A percentile compares a stretch with the other conserved stretches of the same genome.
phyloP scores from a whole-genome alignment of 2,329 filamentous ascomycete genomes.

The Penicillium sp. region DNA sequence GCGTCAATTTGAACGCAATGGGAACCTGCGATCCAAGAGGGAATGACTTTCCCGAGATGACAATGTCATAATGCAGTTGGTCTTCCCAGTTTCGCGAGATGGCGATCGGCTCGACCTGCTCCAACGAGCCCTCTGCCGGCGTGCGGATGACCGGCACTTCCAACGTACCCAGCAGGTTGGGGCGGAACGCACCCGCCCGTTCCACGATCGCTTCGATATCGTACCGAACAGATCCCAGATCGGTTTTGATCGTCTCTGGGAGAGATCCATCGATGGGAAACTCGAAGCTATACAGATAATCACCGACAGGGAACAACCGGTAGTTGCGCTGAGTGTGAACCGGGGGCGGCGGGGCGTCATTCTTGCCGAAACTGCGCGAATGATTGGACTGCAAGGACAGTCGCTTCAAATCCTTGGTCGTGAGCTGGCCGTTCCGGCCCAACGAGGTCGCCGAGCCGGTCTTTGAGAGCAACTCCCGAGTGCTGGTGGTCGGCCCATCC shows the following conservation, averaged over 20 bases:
- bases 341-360: conserved; percentile 53
- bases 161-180: conserved; percentile 71
- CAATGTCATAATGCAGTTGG: conserved; percentile 88
- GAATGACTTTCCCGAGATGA: conserved; percentile 92
- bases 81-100: conserved; percentile 93
- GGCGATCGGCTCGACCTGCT: conserved; percentile 85
- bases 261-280: conserved; percentile 68
- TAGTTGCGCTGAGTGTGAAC: conserved; percentile 68
- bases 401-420: conserved; percentile 57
- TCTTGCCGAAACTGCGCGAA: conserved; percentile 75
- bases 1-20: conserved; percentile 87
- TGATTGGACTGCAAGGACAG: conserved; percentile 73
- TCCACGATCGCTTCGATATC: conserved; percentile 78
- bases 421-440: no score
- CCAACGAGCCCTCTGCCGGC: conserved; percentile 76
- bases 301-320: conserved; percentile 70
- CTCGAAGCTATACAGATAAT: conserved; percentile 70
- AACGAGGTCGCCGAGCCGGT: conserved; percentile 33
- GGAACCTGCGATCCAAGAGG: conserved; percentile 79
- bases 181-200: conserved; percentile 78
- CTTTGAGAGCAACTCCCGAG: conserved; percentile 35
- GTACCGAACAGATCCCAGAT: conserved; percentile 79
- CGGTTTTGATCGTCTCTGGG: conserved; percentile 76
- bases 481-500: conserved; percentile 26
- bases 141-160: conserved; percentile 77